Evolutionary conservation across 1,284 basidiomycete genomes (phyloP).

Genomic region (Puccinia coronata): DNA sequence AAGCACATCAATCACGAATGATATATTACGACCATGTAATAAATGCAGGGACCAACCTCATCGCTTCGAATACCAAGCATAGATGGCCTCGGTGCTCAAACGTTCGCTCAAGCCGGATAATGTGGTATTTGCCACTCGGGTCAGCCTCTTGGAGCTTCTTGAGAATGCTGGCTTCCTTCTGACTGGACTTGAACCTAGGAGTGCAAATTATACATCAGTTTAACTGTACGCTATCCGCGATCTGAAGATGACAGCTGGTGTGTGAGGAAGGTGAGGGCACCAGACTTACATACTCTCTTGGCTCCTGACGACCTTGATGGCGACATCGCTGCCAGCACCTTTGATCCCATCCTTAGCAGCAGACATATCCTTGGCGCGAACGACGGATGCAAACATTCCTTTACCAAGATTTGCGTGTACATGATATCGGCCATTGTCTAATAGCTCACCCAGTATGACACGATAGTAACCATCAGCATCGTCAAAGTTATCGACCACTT

Average conservation of each 20-base stretch:
- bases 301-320: slow-evolving; percentile 93
- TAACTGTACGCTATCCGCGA: neutral
- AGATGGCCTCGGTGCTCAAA: slow-evolving; percentile 97
- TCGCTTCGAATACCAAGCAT: slow-evolving; percentile 91
- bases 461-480: slow-evolving; percentile 95
- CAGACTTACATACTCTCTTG: slow-evolving; percentile 90
- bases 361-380: slow-evolving; percentile 63
- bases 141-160: slow-evolving; percentile 83
- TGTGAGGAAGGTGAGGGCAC: neutral
- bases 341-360: slow-evolving; percentile 60
- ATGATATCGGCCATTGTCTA: slow-evolving; percentile 90
- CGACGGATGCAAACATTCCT: slow-evolving; percentile 98
- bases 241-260: neutral
- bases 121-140: slow-evolving; percentile 93
- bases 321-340: slow-evolving; percentile 72
- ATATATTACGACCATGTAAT: slow-evolving; percentile 7
- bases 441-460: slow-evolving; percentile 87
- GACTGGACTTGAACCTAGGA: slow-evolving; percentile 86
- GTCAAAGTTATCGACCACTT: slow-evolving; percentile 64
- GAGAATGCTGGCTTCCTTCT: slow-evolving; percentile 88
- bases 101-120: slow-evolving; percentile 83
- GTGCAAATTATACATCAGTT: neutral
- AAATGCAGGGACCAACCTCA: slow-evolving; percentile 67
- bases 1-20: neutral
- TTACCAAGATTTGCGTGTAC: slow-evolving; percentile 92